Conservation (phyloP, 176 grass and related monocot genomes). For the Oryza rufipogon region DNA sequence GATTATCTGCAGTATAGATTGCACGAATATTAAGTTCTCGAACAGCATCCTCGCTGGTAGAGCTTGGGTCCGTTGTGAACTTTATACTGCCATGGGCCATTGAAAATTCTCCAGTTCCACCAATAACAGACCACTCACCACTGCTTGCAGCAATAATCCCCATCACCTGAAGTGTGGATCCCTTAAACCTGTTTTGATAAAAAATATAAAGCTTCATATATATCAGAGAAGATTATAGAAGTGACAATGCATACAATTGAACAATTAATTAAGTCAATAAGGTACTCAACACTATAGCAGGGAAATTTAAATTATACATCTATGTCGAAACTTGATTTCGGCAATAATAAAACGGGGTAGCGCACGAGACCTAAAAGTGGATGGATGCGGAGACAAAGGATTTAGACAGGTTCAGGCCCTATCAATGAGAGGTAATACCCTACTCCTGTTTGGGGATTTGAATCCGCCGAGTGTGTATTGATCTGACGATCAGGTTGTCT, state of each 20-base stretch:
- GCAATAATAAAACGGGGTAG: no score
- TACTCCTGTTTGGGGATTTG: no score
- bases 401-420: no score
- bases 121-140: background rate
- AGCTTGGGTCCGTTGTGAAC: background rate
- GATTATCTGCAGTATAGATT: background rate
- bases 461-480: no score
- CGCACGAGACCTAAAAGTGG: no score
- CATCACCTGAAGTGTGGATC: background rate
- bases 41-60: background rate
- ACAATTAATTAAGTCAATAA: no score
- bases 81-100: background rate
- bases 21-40: constrained; percentile 6
- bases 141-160: background rate
- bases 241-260: no score
- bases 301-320: background rate
- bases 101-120: background rate
- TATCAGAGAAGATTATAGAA: background rate
- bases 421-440: no score
- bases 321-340: no score
- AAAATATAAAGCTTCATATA: background rate
- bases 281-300: background rate
- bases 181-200: background rate
- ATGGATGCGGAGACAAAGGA: no score
- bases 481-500: no score